phyloP scores from a whole-genome alignment of 495 filamentous ascomycete species.

The Lineolata rhizophorae region DNA sequence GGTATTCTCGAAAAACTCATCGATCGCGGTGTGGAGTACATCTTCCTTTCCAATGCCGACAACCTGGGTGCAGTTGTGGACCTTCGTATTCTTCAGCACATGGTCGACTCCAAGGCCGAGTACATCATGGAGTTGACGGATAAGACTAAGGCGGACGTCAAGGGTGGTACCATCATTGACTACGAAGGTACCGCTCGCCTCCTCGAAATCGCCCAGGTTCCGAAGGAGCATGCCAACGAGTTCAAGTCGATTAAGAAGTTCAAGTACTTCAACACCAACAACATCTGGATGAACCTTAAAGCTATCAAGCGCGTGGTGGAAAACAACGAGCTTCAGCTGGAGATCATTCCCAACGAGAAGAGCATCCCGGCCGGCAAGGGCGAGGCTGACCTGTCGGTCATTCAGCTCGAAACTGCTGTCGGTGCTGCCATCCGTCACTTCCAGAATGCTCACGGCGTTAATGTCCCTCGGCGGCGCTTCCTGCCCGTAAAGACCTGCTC shows the following conservation, averaged over 20 bases:
- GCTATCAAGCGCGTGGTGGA: constrained; percentile 98
- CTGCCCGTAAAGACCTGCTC: constrained; percentile 99
- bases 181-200: constrained; percentile 91
- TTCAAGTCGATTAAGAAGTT: constrained; percentile 99
- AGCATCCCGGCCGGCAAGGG: constrained; percentile 96
- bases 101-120: constrained; percentile 85
- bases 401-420: constrained; percentile 96
- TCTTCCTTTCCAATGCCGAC: constrained; percentile 98
- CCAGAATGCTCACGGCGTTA: constrained; percentile 95
- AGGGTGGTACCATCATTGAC: constrained; percentile 99
- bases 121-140: constrained; percentile 99
- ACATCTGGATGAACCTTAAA: constrained; percentile 98
- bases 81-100: constrained; percentile 93
- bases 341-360: constrained; percentile 99
- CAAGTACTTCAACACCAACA: constrained; percentile 99
- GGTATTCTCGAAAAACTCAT: constrained; percentile 93
- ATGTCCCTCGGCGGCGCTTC: constrained; percentile 93
- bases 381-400: constrained; percentile 89
- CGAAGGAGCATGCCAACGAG: constrained; percentile 98
- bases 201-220: constrained; percentile 97
- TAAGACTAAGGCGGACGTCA: constrained; percentile 99
- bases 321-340: constrained; percentile 95
- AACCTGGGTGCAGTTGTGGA: constrained; percentile 97
- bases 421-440: constrained; percentile 98
- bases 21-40: constrained; percentile 80